Evolutionary conservation across 805 yeast species (phyloP), one percentile per base, ranked within the genome.

Genomic region (Metschnikowia bowlesiae): DNA sequence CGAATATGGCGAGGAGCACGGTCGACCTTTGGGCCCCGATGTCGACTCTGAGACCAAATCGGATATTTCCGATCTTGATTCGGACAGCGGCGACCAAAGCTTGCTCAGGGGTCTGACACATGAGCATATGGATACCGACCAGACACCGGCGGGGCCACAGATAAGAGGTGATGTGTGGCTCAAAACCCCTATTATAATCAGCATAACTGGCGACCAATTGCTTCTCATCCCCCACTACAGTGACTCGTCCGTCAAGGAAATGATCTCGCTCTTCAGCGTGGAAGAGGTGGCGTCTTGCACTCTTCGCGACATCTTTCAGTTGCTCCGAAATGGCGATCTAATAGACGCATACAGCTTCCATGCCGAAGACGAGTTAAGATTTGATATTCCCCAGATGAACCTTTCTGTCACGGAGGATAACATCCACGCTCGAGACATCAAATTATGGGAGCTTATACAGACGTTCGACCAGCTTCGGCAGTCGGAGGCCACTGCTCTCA

Each of bases 321-420:
- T 52, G 22, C 56, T 68, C 18, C 56, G 74, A 39, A 63, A 65
- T 46, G 67, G 63, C 29, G 69, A 63, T 48, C 54, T 67, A 8
- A 53, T 54, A 8, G 68, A 65, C 18, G 53, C 66, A 7, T 60
- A 60, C 37, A 51, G 56, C 11, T 62, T 66, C 38, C 52, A 60
- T 13, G 53, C 54, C 7, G 56, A 56, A 14, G 65, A 69, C 14
- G 74, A 70, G 41, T 52, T 68, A 38, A 56, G 56, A 4, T 52
- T 70, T 13, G 54, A 52, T 7, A 49, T 69, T 9, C 67, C 70
- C 2, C 69, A 69, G 50, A 51, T 71, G 31, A 56, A 51, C 26
- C 54, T 69, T 28, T 43, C 48, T n/a, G 56, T 71, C n/a, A 52
- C 70, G 1, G 73, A 71, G 48, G 71, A 68, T 52, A 61, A 66